Evolutionary conservation across 139 green algal species (phyloP), one percentile per base, ranked within the genome.

Genomic region (Picochlorum sp.): DNA sequence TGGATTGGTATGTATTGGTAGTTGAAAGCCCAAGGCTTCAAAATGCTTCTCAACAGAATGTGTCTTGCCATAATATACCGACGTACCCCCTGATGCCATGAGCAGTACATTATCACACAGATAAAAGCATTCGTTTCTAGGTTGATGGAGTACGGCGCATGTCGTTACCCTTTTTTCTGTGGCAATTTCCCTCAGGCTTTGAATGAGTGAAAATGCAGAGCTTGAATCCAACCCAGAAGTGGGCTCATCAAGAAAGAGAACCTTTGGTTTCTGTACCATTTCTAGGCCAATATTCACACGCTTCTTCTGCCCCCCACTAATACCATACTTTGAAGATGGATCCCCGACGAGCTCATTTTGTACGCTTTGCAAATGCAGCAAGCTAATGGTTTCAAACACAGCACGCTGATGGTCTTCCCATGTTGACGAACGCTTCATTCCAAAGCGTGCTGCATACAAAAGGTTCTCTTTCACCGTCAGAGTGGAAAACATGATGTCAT

Each of bases 71-170:
- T 81, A 75, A 51, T 77, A 89, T 11, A 84, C 83, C 0, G 83
- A 85, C n/a, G 64, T 64, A 28, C 85, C 79, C 26, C 87, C 87
- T 37, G 80, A 63, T 46, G 63, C 72, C 56, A 94, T 74, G 30
- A 94, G 75, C 54, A 95, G 41, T 21, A 95, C 66, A 75, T 90
- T 72, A 75, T 94, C 82, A 61, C 90, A 92, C 47, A 89, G 61
- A 13, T 68, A 56, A 64, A 84, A 90, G 26, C 74, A 54, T 38
- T 69, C 32, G 34, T 60, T 70, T 51, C 64, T 63, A 20, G 83
- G 83, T 77, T 89, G 84, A 66, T 95, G 88, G 47, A 95, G 85
- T 44, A 88, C 80, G 3, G 76, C 74, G 16, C 87, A 67, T 5
- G 75, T 78, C 4, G 80, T 89, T 34, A 91, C 81, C 18, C 69